These are phyloP conservation scores for Drosera capensis DNA, from an alignment of 148 eudicot species.

Conservation along the genomic window DNA sequence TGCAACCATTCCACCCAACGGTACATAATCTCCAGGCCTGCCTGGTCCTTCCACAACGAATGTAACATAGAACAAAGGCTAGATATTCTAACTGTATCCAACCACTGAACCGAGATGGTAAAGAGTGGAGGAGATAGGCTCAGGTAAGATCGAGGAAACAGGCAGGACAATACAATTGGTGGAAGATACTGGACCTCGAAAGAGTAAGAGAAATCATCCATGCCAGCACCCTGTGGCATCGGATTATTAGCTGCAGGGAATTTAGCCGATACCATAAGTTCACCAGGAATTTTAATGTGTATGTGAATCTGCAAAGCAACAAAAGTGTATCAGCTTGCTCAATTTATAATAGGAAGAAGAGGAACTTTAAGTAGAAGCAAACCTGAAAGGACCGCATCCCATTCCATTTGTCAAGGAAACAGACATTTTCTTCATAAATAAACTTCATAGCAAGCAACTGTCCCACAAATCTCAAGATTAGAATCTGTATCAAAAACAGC, in stretches of 20 bases:
- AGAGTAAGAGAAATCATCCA: conserved; percentile 49
- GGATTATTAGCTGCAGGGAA: conserved; percentile 20
- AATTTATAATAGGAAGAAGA: neutral
- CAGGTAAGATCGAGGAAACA: conserved; percentile 81
- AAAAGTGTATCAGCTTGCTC: neutral
- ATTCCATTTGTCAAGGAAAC: conserved; percentile 41
- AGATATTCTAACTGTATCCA: conserved; percentile 46
- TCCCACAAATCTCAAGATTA: neutral
- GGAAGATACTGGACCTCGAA: conserved; percentile 63
- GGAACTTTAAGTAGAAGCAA: conserved; percentile 4
- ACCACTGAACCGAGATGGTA: conserved; percentile 77
- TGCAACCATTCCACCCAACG: conserved; percentile 86
- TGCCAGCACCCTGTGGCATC: conserved; percentile 11
- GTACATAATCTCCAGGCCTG: conserved; percentile 70
- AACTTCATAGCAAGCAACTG: conserved; percentile 83
- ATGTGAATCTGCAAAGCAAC: conserved; percentile 46
- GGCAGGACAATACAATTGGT: conserved; percentile 65
- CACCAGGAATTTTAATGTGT: conserved; percentile 42
- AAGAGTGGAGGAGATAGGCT: conserved; percentile 61
- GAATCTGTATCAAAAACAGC: neutral
- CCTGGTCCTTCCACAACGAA: conserved; percentile 68
- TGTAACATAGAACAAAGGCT: conserved; percentile 58
- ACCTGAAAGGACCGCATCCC: conserved; percentile 82
- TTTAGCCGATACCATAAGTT: conserved; percentile 40
- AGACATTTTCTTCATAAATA: conserved; percentile 61